Evolutionary conservation across 257 asterid genomes (phyloP).

Genomic region (Solanum arcanum): DNA sequence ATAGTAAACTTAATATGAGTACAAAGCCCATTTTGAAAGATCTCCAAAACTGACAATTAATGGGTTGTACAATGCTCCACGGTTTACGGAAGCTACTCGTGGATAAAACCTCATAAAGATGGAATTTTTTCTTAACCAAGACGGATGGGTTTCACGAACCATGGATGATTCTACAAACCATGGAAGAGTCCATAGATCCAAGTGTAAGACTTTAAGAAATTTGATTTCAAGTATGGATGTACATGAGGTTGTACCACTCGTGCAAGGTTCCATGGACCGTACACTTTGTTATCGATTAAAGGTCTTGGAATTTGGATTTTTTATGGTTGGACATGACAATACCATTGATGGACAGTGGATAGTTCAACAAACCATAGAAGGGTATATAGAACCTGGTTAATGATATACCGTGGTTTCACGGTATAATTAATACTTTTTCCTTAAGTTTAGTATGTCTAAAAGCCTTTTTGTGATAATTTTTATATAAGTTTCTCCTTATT

Average conservation of each 20-base stretch:
- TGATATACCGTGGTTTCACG: too few relatives aligned
- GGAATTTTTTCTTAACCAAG: neutral
- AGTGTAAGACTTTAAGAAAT: neutral
- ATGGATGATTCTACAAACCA: neutral
- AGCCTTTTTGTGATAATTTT: too few relatives aligned
- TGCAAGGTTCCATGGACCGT: neutral
- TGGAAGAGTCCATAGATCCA: neutral
- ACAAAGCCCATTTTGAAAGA: too few relatives aligned
- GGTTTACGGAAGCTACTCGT: neutral
- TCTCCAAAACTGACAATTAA: neutral
- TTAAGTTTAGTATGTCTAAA: too few relatives aligned
- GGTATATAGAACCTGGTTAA: neutral
- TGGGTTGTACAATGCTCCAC: neutral
- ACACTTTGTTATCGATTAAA: neutral
- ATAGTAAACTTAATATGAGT: too few relatives aligned
- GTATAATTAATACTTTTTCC: too few relatives aligned
- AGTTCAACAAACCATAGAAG: neutral
- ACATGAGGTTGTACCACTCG: neutral
- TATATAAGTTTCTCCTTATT: too few relatives aligned
- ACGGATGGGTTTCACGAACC: neutral
- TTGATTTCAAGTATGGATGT: neutral
- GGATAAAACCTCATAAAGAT: neutral
- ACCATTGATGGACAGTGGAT: neutral
- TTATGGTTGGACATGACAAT: neutral
- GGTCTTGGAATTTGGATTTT: neutral